Conservation (phyloP, 1,139 yeast species). For the Scheffersomyces titani region DNA sequence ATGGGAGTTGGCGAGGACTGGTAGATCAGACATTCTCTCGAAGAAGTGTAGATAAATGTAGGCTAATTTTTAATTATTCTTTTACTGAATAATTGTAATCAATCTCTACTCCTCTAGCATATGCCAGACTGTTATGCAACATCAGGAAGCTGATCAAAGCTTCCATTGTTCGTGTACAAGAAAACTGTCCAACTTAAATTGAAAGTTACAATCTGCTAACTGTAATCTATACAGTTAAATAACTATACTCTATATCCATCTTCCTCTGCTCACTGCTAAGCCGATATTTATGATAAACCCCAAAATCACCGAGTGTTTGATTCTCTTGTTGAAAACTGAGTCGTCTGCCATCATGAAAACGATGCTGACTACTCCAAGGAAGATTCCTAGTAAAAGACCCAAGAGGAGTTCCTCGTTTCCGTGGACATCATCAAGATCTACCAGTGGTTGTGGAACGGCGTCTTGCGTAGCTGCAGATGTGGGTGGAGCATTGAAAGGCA, state of each 20-base stretch:
- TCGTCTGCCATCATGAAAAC: conserved; percentile 58
- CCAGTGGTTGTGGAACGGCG: conserved; percentile 20
- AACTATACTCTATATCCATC: conserved; percentile 34
- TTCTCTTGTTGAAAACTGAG: conserved; percentile 56
- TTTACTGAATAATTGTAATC: background rate
- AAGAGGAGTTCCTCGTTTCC: conserved; percentile 61
- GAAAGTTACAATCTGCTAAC: background rate
- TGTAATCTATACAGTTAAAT: background rate
- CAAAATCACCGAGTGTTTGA: conserved; percentile 60
- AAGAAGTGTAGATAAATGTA: background rate
- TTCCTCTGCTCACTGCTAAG: conserved; percentile 55
- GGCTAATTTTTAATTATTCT: background rate
- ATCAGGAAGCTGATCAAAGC: no score
- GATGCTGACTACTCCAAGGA: conserved; percentile 62
- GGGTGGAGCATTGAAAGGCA: background rate
- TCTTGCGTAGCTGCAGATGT: conserved; percentile 9
- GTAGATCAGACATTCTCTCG: conserved; percentile 45
- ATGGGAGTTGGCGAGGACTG: conserved; percentile 47
- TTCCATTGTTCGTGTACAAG: no score
- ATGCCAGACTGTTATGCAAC: no score
- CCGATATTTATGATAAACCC: conserved; percentile 62
- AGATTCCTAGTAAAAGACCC: conserved; percentile 64
- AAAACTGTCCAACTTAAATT: background rate
- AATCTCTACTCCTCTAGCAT: background rate
- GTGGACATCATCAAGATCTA: conserved; percentile 34